Percentiles rank a stretch among this genome's conserved stretches.
Evolutionary conservation across 257 asterid species (phyloP).

Genomic region (Nicotiana benthamiana): DNA sequence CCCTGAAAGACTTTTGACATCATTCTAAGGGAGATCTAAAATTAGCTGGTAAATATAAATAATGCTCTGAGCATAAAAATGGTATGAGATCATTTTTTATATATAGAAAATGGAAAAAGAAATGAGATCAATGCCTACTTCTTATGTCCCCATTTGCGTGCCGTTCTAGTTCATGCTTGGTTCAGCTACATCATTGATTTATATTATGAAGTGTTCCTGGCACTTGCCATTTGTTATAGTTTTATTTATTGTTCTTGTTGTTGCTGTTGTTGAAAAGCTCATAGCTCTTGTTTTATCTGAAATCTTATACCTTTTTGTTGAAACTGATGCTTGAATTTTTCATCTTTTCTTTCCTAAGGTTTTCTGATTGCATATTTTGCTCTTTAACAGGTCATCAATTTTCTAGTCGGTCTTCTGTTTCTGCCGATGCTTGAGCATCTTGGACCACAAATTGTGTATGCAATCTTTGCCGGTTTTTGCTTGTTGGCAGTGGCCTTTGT

Average conservation of each 20-base stretch:
- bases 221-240: neutral
- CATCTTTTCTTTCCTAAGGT: neutral
- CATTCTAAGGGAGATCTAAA: slow-evolving; percentile 3
- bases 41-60: neutral
- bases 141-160: neutral
- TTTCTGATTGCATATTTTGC: neutral
- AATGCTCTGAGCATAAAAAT: neutral
- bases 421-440: slow-evolving; percentile 63
- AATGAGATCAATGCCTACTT: neutral
- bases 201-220: neutral
- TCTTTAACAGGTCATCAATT: slow-evolving; percentile 58
- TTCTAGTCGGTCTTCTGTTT: slow-evolving; percentile 69
- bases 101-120: neutral
- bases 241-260: neutral
- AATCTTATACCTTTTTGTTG: neutral
- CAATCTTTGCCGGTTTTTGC: slow-evolving; percentile 54
- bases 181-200: neutral
- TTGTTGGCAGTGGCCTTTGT: slow-evolving; percentile 45
- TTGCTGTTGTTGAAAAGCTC: neutral
- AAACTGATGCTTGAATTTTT: neutral
- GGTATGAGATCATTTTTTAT: neutral
- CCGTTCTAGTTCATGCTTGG: neutral
- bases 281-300: neutral
- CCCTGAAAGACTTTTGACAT: neutral
- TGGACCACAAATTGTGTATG: slow-evolving; percentile 64